A percentile compares a stretch with the other conserved stretches of the same genome.
These are phyloP conservation scores for Boletus huronensis DNA, from an alignment of 768 basidiomycete species.

Conservation along the genomic window DNA sequence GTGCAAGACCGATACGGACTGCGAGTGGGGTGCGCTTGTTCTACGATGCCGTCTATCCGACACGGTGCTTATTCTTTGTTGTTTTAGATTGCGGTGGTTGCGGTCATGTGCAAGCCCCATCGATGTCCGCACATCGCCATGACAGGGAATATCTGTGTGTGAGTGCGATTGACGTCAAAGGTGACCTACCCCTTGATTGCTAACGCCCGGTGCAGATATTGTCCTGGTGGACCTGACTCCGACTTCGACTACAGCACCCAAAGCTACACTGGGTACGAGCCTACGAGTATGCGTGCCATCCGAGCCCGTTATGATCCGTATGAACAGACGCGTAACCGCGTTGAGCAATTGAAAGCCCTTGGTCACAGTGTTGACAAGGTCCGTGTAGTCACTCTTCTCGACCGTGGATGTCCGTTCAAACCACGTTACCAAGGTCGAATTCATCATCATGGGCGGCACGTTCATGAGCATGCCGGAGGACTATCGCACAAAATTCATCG, in stretches of 20 bases:
- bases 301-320: constrained; percentile 96
- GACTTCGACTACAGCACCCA: constrained; percentile 99
- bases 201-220: constrained; percentile 57
- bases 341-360: constrained; percentile 93
- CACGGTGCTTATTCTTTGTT: not conserved
- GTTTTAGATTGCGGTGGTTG: constrained; percentile 90
- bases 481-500: constrained; percentile 89
- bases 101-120: constrained; percentile 99
- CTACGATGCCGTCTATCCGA: not conserved
- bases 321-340: constrained; percentile 91
- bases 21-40: constrained; percentile 78
- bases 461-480: constrained; percentile 99
- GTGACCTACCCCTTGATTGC: not conserved
- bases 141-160: constrained; percentile 99
- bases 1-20: constrained; percentile 91
- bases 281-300: constrained; percentile 98
- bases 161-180: constrained; percentile 27
- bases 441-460: constrained; percentile 97
- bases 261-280: constrained; percentile 92
- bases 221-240: constrained; percentile 97
- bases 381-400: not conserved
- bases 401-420: not conserved
- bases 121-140: constrained; percentile 99
- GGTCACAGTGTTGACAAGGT: constrained; percentile 98
- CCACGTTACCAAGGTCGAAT: constrained; percentile 58